Evolutionary conservation across 257 asterid species (phyloP).

Genomic region (Haberlea rhodopensis): DNA sequence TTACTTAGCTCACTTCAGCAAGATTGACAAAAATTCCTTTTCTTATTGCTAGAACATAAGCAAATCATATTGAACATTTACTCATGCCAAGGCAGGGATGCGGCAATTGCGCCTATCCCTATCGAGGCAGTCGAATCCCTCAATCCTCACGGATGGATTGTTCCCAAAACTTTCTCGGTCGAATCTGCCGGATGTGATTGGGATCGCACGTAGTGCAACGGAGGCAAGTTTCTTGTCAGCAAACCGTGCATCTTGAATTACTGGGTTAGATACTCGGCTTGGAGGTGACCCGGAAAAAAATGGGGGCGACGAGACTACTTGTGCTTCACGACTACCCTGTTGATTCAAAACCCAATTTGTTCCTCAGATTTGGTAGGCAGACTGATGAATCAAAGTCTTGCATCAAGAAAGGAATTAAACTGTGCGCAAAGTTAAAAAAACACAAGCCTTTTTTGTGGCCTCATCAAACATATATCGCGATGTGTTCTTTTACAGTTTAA

Average conservation of each 20-base stretch:
- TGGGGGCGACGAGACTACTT: slow-evolving; percentile 94
- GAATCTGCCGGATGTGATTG: slow-evolving; percentile 62
- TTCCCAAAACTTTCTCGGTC: slow-evolving; percentile 86
- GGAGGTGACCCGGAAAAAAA: slow-evolving; percentile 99
- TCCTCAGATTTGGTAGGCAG: background rate
- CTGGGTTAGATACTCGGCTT: slow-evolving; percentile 97
- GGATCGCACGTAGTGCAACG: slow-evolving; percentile 60
- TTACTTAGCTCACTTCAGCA: slow-evolving; percentile 40
- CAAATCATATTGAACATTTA: slow-evolving; percentile 14
- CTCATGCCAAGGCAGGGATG: slow-evolving; percentile 92
- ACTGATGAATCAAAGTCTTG: too few species aligned
- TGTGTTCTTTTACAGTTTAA: background rate
- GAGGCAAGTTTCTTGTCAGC: slow-evolving; percentile 60
- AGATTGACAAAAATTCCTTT: slow-evolving; percentile 32
- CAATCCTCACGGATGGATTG: slow-evolving; percentile 86
- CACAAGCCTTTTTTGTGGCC: too few species aligned
- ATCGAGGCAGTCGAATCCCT: slow-evolving; percentile 94
- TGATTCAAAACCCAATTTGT: background rate
- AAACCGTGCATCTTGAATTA: slow-evolving; percentile 84
- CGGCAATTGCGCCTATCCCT: slow-evolving; percentile 85
- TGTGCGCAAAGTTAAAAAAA: too few species aligned
- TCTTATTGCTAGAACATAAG: slow-evolving; percentile 29
- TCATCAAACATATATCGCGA: too few species aligned
- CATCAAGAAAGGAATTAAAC: background rate
- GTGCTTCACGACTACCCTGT: slow-evolving; percentile 56